Conservation (phyloP, 2,329 filamentous ascomycete species). For the Cytospora leucostoma region DNA sequence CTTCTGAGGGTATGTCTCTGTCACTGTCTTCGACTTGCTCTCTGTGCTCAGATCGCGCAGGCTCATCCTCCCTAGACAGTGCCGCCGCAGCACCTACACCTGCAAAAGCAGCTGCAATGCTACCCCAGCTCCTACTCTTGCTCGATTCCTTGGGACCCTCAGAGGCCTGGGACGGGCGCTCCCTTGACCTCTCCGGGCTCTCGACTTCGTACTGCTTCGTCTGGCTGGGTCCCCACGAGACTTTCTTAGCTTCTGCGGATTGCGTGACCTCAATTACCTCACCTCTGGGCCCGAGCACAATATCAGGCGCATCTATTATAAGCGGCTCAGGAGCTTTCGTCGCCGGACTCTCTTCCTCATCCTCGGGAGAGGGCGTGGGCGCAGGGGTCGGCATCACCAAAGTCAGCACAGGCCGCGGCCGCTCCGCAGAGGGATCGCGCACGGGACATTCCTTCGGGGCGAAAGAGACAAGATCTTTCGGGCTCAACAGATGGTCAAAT, state of each 20-base stretch:
- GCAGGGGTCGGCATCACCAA: constrained; percentile 62
- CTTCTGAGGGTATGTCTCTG: constrained; percentile 20
- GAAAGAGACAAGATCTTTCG: constrained; percentile 48
- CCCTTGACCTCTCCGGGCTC: constrained; percentile 51
- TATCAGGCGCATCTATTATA: constrained; percentile 31
- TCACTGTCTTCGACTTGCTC: constrained; percentile 28
- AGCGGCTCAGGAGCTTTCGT: constrained; percentile 27
- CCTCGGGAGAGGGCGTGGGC: constrained; percentile 51
- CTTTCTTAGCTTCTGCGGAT: constrained; percentile 48
- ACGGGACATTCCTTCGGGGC: constrained; percentile 31
- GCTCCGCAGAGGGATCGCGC: constrained; percentile 56
- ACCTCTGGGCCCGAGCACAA: constrained; percentile 43
- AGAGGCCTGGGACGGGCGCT: constrained; percentile 38
- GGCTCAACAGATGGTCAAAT: constrained; percentile 60
- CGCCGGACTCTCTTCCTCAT: constrained; percentile 37
- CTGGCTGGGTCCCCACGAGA: constrained; percentile 66
- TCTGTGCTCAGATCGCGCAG: constrained; percentile 5
- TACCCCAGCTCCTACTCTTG: constrained; percentile 50
- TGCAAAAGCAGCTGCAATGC: constrained; percentile 52
- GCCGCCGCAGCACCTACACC: constrained; percentile 39
- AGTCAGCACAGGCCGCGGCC: constrained; percentile 60
- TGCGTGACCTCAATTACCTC: constrained; percentile 49
- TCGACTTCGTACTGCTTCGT: constrained; percentile 65
- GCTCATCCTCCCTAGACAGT: constrained; percentile 23
- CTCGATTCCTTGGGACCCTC: constrained; percentile 32